Percentiles rank a stretch among this genome's conserved stretches.
Evolutionary conservation across 2,329 filamentous ascomycete species (phyloP).

Genomic region (Diaporthe ilicicola): DNA sequence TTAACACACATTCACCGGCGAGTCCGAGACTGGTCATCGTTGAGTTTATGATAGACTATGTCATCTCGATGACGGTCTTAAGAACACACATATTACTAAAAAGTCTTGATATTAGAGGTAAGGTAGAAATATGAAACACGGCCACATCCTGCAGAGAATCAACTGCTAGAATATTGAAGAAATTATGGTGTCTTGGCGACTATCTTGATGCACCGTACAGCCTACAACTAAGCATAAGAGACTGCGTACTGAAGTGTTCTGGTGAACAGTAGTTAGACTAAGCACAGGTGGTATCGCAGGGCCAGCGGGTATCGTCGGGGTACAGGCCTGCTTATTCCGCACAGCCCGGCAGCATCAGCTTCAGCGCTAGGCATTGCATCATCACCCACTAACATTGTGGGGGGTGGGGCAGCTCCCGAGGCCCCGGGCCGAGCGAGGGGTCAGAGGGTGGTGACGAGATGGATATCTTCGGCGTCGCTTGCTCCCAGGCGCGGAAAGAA

Average conservation of each 20-base stretch:
- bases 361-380: slow-evolving; percentile 17
- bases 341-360: no score
- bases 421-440: background rate
- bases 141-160: no score
- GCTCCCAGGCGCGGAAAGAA: background rate
- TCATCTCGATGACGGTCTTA: no score
- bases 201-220: no score
- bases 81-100: no score
- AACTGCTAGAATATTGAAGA: no score
- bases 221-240: background rate
- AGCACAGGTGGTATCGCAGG: background rate
- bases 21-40: no score
- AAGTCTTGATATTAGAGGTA: no score
- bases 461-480: slow-evolving; percentile 11
- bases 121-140: no score
- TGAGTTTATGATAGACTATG: no score
- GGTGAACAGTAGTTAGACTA: background rate
- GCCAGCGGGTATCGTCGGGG: slow-evolving; percentile 9
- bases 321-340: background rate
- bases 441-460: background rate
- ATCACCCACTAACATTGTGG: slow-evolving; percentile 7
- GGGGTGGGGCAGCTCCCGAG: slow-evolving; percentile 4
- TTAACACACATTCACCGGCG: no score
- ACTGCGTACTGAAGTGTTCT: background rate
- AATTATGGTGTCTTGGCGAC: no score